phyloP scores from a whole-genome alignment of 2,329 filamentous ascomycete species.

The Aspergillus sp. region DNA sequence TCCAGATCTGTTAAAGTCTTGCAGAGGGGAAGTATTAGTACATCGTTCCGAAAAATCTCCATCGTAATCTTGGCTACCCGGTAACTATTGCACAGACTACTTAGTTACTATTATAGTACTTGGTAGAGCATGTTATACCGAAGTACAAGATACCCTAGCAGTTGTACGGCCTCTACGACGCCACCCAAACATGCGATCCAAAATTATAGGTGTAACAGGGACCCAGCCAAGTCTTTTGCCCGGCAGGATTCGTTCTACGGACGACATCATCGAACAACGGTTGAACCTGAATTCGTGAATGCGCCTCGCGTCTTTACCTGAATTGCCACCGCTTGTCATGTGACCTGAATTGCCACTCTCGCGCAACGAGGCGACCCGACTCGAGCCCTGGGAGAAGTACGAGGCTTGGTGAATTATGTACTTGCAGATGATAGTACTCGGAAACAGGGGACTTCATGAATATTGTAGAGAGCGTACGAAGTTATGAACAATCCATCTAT shows the following conservation, averaged over 20 bases:
- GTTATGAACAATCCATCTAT: neutral
- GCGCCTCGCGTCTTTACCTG: neutral
- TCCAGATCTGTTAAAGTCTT: neutral
- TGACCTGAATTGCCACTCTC: slow-evolving; percentile 1
- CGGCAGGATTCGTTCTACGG: neutral
- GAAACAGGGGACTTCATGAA: neutral
- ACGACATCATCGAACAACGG: neutral
- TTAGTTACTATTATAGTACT: too few species aligned
- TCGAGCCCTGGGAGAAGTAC: too few species aligned
- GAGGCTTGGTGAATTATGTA: neutral
- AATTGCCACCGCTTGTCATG: slow-evolving; percentile 3
- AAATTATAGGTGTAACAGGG: neutral
- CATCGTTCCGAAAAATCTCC: neutral
- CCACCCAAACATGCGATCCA: neutral
- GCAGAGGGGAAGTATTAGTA: neutral
- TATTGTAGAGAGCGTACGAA: neutral
- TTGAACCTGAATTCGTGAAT: neutral
- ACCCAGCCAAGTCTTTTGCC: neutral
- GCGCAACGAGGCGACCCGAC: neutral
- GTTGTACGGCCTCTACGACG: neutral
- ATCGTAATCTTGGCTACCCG: neutral
- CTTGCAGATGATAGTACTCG: neutral
- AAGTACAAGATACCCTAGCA: neutral
- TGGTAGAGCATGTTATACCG: neutral
- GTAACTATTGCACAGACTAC: too few species aligned